These are phyloP conservation scores for Coffea canephora DNA, from an alignment of 257 asterid genomes.

Conservation along the genomic window DNA sequence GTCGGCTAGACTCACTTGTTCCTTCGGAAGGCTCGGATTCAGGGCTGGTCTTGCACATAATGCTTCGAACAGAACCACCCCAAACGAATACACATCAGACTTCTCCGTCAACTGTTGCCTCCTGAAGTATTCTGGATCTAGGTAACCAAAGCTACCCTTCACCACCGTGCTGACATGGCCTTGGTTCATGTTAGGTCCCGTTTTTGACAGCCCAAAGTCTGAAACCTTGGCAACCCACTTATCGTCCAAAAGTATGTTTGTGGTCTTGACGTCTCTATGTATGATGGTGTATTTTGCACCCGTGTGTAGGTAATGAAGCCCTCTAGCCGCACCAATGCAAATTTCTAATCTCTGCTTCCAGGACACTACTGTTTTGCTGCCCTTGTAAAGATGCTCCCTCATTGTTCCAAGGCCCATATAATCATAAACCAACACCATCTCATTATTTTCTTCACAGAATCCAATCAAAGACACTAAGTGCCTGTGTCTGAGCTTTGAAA, in stretches of 20 bases:
- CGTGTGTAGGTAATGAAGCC: conserved; percentile 83
- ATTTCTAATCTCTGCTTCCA: conserved; percentile 82
- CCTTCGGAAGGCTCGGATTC: conserved; percentile 70
- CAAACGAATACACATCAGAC: conserved; percentile 83
- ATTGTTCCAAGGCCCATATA: conserved; percentile 82
- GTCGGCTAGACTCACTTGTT: conserved; percentile 83
- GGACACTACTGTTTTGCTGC: conserved; percentile 50
- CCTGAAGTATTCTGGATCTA: conserved; percentile 81
- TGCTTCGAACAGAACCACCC: conserved; percentile 84
- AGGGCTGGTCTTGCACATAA: conserved; percentile 73
- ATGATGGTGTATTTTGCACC: conserved; percentile 85
- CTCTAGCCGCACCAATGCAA: conserved; percentile 83
- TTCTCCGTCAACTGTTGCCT: conserved; percentile 80
- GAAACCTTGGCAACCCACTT: conserved; percentile 94
- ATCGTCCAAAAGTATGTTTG: conserved; percentile 76
- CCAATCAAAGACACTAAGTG: conserved; percentile 85
- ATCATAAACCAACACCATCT: conserved; percentile 83
- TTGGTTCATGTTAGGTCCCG: conserved; percentile 79
- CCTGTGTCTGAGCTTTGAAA: conserved; percentile 71
- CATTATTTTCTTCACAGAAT: conserved; percentile 77
- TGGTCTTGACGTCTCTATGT: conserved; percentile 87
- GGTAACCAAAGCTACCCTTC: conserved; percentile 82
- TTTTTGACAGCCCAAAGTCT: conserved; percentile 79
- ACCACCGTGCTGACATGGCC: conserved; percentile 87
- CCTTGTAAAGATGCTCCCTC: conserved; percentile 80